Conservation (phyloP, 805 yeast genomes). For the Wickerhamomyces alni region DNA sequence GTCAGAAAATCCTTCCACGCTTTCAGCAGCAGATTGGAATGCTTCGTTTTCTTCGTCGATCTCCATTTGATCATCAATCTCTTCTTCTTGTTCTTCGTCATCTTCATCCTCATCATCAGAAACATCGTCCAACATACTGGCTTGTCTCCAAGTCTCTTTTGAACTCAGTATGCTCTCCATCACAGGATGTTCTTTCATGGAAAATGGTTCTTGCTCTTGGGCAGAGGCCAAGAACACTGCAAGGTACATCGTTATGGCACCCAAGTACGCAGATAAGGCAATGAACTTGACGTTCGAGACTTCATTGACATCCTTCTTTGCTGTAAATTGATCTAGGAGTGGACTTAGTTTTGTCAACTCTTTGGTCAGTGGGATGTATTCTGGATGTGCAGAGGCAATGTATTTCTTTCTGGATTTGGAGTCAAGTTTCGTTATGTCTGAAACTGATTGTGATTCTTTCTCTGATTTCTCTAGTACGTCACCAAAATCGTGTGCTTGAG, state of each 20-base stretch:
- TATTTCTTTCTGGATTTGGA: slow-evolving; percentile 45
- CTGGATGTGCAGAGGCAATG: slow-evolving; percentile 68
- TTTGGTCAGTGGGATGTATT: slow-evolving; percentile 67
- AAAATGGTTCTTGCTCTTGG: slow-evolving; percentile 46
- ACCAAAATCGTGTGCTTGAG: slow-evolving; percentile 38
- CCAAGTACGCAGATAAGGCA: slow-evolving; percentile 76
- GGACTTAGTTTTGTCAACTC: slow-evolving; percentile 47
- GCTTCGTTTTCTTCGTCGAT: slow-evolving; percentile 10
- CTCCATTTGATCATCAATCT: slow-evolving; percentile 8
- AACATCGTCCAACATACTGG: slow-evolving; percentile 41
- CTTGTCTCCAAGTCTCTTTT: slow-evolving; percentile 88
- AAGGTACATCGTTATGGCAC: slow-evolving; percentile 72
- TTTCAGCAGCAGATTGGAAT: no score
- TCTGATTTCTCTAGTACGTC: slow-evolving; percentile 23
- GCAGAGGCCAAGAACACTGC: slow-evolving; percentile 61
- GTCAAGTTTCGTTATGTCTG: slow-evolving; percentile 45
- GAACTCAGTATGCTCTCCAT: slow-evolving; percentile 82
- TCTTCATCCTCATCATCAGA: slow-evolving; percentile 13
- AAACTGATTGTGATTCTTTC: slow-evolving; percentile 29
- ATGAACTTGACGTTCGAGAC: slow-evolving; percentile 46
- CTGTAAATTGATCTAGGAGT: slow-evolving; percentile 31
- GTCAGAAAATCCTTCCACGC: no score
- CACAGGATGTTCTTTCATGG: slow-evolving; percentile 81
- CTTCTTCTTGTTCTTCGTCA: slow-evolving; percentile 11
- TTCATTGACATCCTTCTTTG: slow-evolving; percentile 26